These are phyloP conservation scores for Mycena metata DNA, from an alignment of 768 basidiomycete genomes.

Conservation along the genomic window DNA sequence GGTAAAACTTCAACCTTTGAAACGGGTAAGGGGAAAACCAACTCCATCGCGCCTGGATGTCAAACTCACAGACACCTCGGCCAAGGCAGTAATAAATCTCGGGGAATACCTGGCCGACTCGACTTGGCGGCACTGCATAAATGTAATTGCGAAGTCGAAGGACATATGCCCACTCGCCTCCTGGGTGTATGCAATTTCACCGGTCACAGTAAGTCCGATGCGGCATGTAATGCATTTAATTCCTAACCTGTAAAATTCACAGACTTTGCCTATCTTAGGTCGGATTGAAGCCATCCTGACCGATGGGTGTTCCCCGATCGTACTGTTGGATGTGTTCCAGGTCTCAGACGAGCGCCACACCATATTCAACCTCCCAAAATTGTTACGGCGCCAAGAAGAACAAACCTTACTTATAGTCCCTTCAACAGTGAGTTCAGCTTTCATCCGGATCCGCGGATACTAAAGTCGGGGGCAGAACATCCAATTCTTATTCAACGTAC, in stretches of 20 bases:
- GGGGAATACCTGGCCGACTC: neutral
- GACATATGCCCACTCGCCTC: neutral
- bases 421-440: conserved; percentile 3
- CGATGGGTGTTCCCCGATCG: neutral
- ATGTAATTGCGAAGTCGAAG: neutral
- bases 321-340: conserved; percentile 3
- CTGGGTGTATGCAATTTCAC: too few species aligned
- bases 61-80: neutral
- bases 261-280: neutral
- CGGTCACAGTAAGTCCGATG: neutral
- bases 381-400: neutral
- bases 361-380: neutral
- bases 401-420: conserved; percentile 4
- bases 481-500: conserved; percentile 41
- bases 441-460: too few species aligned
- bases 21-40: neutral
- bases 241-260: too few species aligned
- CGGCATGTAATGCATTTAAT: neutral
- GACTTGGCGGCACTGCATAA: neutral
- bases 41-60: neutral
- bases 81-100: neutral
- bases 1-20: neutral
- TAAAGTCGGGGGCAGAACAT: too few species aligned
- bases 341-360: neutral
- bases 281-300: neutral